A percentile compares a stretch with the other conserved stretches of the same genome.
Evolutionary conservation across 345 rosid species (phyloP).

Genomic region (Gossypium longicalyx): DNA sequence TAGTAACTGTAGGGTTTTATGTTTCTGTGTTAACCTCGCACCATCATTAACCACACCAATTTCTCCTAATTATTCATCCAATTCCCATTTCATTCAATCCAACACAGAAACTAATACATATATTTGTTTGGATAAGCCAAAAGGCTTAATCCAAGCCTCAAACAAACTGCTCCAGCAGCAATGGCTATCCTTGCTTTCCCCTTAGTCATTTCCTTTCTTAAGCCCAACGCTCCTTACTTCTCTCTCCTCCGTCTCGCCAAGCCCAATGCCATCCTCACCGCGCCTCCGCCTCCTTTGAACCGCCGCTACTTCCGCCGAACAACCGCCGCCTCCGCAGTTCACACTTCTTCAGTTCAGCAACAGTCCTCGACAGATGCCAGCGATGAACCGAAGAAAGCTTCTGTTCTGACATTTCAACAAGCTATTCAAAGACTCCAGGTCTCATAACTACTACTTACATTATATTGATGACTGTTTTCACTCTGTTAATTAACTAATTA

Average conservation of each 20-base stretch:
- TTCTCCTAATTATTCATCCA: neutral
- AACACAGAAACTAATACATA: neutral
- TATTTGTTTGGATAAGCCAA: neutral
- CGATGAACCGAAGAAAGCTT: slow-evolving; percentile 22
- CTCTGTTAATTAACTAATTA: neutral
- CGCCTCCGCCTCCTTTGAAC: slow-evolving; percentile 14
- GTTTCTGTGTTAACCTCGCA: neutral
- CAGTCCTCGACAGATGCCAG: slow-evolving; percentile 31
- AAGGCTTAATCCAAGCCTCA: slow-evolving; percentile 16
- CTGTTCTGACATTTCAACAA: slow-evolving; percentile 74
- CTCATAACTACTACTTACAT: neutral
- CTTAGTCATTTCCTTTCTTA: slow-evolving; percentile 54
- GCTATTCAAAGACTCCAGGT: slow-evolving; percentile 96
- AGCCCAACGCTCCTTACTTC: slow-evolving; percentile 37
- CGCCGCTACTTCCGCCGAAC: slow-evolving; percentile 33
- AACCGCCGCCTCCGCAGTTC: slow-evolving; percentile 27
- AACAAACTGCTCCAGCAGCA: slow-evolving; percentile 10
- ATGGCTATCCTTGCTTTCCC: slow-evolving; percentile 72
- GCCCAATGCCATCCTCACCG: slow-evolving; percentile 22
- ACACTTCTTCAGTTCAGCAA: slow-evolving; percentile 38
- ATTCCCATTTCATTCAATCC: neutral
- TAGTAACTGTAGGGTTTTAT: too few relatives aligned
- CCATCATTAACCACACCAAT: neutral
- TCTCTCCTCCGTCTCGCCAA: slow-evolving; percentile 29
- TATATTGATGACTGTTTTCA: neutral